Evolutionary conservation across 2,329 filamentous ascomycete species (phyloP), one percentile per base, ranked within the genome.

Genomic region (Thielaviopsis euricoi): DNA sequence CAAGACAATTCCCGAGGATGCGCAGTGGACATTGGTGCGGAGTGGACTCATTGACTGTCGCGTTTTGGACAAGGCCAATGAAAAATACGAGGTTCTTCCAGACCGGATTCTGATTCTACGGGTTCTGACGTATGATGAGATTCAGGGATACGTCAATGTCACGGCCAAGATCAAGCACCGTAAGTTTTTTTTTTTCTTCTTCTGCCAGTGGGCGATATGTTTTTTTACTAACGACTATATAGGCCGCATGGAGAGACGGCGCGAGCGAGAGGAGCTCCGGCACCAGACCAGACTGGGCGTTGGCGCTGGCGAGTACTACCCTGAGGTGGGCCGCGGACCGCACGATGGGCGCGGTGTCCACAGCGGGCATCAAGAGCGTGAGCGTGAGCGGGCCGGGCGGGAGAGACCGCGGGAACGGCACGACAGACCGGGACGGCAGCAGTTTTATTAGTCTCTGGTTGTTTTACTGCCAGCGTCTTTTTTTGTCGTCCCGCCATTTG

Each of bases 61-160:
- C 64, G 89, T 90, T 0, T 73, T 97, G 52, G 86, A 87, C 59
- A 79, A 87, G 61, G 86, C 87, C n/a, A 87, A 93, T 65, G 90
- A 96, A 72, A 79, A 91, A 29, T 97, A 86, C 64, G 91, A 97
- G 70, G 87, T 94, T 64, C 81, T 89, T n/a, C 81, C 89, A 60
- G 89, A 95, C 66, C 94, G 89, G 69, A 89, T 97, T 60, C 95
- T 96, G 68, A 89, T 96, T 2, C 75, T 97, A 58, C 78, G 90
- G 58, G 91, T 96, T 7, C 70, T 97, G 67, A 87, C 82, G 53
- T 87, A 86, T 69, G 87, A 94, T 64, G 89, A 97, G 66, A 95
- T 97, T 58, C 86, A 95, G 69, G 83, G 82, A 37, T 89, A 95
- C 67, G 89, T 89, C 13, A 79, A 83, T 62, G 85, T 85, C 53